These are phyloP conservation scores for Chlorella variabilis DNA, from an alignment of 163 green algal species.

Conservation along the genomic window DNA sequence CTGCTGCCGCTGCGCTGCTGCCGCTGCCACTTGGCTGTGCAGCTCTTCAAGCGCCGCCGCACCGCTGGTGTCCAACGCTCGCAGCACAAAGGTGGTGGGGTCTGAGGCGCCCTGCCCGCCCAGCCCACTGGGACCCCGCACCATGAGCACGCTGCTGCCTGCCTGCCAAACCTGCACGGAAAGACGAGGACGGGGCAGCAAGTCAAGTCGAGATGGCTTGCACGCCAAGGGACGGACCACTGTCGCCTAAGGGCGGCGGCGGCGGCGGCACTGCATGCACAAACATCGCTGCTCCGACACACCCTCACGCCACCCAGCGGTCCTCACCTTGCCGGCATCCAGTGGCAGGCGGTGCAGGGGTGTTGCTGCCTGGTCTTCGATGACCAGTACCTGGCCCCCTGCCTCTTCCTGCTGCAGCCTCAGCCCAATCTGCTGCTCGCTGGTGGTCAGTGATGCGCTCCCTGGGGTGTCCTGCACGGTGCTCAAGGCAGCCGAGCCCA, in stretches of 20 bases:
- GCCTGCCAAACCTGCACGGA: slow-evolving; percentile 23
- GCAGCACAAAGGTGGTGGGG: neutral
- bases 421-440: neutral
- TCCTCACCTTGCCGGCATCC: neutral
- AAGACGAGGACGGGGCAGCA: neutral
- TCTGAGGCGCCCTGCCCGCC: neutral
- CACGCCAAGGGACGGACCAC: neutral
- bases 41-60: neutral
- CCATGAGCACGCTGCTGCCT: slow-evolving; percentile 1
- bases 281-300: neutral
- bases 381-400: neutral
- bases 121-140: neutral
- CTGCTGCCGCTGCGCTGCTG: neutral
- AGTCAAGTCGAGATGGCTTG: too few relatives aligned
- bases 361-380: neutral
- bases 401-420: neutral
- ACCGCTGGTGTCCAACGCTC: neutral
- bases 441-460: neutral
- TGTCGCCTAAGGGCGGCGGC: neutral
- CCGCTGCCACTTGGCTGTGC: neutral
- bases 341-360: neutral
- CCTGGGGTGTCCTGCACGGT: neutral
- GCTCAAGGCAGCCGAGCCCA: neutral
- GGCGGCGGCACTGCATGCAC: neutral
- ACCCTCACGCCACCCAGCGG: neutral